phyloP scores from a whole-genome alignment of 148 eudicot genomes.

The Rhododendron ferrugineum region DNA sequence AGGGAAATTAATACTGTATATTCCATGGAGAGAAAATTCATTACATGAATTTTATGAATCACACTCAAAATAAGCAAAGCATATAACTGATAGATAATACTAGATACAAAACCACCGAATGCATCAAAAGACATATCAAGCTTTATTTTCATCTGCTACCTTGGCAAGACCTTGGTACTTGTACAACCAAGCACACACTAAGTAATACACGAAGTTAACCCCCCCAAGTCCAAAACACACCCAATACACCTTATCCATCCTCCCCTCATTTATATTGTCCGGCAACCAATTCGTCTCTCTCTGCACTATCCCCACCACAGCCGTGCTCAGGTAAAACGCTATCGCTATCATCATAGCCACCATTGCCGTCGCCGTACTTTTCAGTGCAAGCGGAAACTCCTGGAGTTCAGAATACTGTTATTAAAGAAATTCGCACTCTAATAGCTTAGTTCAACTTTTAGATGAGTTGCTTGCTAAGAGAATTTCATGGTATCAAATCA shows the following conservation, averaged over 20 bases:
- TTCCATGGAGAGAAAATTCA: too few relatives aligned
- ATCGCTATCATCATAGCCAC: slow-evolving; percentile 21
- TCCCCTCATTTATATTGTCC: slow-evolving; percentile 30
- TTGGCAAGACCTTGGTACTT: slow-evolving; percentile 19
- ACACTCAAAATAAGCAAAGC: too few relatives aligned
- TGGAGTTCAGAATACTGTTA: neutral
- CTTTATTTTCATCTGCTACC: slow-evolving; percentile 2
- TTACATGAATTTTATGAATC: too few relatives aligned
- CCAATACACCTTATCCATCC: slow-evolving; percentile 37
- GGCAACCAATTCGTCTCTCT: slow-evolving; percentile 29
- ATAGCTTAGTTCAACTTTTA: neutral
- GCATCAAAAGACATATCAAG: neutral
- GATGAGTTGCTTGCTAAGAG: neutral
- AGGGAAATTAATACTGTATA: too few relatives aligned
- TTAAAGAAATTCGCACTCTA: neutral
- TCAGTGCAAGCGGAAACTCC: slow-evolving; percentile 32
- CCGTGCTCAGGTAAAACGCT: slow-evolving; percentile 30
- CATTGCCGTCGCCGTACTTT: slow-evolving; percentile 33
- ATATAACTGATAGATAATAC: too few relatives aligned
- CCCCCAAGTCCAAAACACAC: slow-evolving; percentile 15
- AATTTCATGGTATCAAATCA: neutral
- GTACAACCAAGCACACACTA: slow-evolving; percentile 25
- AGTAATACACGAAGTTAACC: slow-evolving; percentile 29
- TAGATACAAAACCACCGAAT: too few relatives aligned
- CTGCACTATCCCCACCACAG: slow-evolving; percentile 22